Conservation (phyloP, 768 basidiomycete genomes). For the Trametes meyenii region DNA sequence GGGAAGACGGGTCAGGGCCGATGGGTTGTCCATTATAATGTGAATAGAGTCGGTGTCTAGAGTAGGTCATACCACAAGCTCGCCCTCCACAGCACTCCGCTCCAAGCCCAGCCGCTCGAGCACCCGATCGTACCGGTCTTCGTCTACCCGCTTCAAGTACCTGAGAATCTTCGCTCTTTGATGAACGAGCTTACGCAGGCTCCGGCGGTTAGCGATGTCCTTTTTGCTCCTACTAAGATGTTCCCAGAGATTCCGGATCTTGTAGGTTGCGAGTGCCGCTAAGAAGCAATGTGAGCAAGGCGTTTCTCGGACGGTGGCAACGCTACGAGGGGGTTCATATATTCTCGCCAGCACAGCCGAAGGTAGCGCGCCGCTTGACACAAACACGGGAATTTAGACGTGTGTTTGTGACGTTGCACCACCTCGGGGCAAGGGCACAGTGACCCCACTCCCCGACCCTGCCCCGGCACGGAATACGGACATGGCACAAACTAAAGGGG, state of each 20-base stretch:
- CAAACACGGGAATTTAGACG: too few relatives aligned
- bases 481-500: background rate
- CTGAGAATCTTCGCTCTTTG: constrained; percentile 80
- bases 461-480: too few relatives aligned
- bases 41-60: background rate
- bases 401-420: too few relatives aligned
- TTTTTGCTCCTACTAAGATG: constrained; percentile 70
- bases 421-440: too few relatives aligned
- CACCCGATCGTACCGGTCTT: constrained; percentile 71
- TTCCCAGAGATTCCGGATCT: constrained; percentile 80
- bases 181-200: constrained; percentile 79
- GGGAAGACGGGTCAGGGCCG: background rate
- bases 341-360: too few relatives aligned
- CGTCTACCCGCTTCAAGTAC: constrained; percentile 69
- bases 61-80: constrained; percentile 66
- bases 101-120: constrained; percentile 79
- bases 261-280: constrained; percentile 88
- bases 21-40: constrained; percentile 7
- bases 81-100: constrained; percentile 82
- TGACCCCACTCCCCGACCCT: too few relatives aligned
- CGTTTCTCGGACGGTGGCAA: background rate
- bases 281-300: constrained; percentile 4
- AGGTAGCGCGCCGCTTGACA: too few relatives aligned
- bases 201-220: constrained; percentile 77
- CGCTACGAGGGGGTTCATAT: background rate